phyloP scores from a whole-genome alignment of 768 basidiomycete genomes.

The Russula griseocarnosa region DNA sequence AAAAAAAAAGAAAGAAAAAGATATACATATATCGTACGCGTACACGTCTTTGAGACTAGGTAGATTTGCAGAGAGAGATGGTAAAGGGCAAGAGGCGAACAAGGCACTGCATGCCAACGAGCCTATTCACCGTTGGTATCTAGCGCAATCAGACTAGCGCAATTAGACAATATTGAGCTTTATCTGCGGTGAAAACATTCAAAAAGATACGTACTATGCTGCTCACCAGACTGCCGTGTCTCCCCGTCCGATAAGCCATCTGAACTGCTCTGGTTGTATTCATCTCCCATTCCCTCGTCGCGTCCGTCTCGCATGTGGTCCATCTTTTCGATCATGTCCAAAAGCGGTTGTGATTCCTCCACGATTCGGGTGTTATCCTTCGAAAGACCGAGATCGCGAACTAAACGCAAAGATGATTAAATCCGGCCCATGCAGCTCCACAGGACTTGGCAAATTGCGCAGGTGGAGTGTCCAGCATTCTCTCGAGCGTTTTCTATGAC shows the following conservation, averaged over 20 bases:
- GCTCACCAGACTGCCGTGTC: neutral
- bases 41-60: no score
- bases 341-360: neutral
- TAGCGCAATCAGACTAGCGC: neutral
- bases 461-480: neutral
- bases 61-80: no score
- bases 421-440: neutral
- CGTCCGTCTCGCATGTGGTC: neutral
- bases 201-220: neutral
- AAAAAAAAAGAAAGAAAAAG: no score
- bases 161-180: neutral
- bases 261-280: neutral
- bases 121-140: neutral
- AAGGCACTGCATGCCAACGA: no score
- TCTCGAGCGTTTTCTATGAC: neutral
- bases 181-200: neutral
- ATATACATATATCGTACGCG: no score
- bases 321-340: neutral
- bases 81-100: no score
- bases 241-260: neutral
- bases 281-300: neutral
- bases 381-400: neutral
- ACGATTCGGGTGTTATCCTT: no score
- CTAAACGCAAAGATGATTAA: neutral
- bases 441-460: neutral